phyloP scores from a whole-genome alignment of 352 stramenopile genomes.

The Blastocystis sp. region DNA sequence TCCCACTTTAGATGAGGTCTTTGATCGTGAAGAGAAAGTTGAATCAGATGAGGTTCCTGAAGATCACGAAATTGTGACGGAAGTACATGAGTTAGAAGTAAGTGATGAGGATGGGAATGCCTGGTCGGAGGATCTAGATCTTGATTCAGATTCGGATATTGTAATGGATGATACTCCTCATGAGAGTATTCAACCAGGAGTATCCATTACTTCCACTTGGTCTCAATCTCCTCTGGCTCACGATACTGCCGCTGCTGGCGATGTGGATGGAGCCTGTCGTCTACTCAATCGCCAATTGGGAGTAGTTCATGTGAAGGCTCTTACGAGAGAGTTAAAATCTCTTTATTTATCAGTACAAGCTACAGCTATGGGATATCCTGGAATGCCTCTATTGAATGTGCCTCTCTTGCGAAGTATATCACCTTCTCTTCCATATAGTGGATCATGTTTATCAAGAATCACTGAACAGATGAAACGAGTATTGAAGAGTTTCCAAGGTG shows the following conservation, averaged over 20 bases:
- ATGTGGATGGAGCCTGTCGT: slow-evolving; percentile 91
- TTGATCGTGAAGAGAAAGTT: neutral
- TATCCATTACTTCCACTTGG: slow-evolving; percentile 85
- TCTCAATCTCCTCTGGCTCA: slow-evolving; percentile 90
- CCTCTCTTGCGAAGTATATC: slow-evolving; percentile 83
- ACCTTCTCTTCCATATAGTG: slow-evolving; percentile 80
- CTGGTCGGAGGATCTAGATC: slow-evolving; percentile 78
- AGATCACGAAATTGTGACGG: neutral
- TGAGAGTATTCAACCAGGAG: slow-evolving; percentile 77
- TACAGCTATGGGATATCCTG: slow-evolving; percentile 80
- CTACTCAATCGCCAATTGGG: slow-evolving; percentile 96
- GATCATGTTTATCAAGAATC: slow-evolving; percentile 84
- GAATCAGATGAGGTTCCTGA: neutral
- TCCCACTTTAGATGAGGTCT: neutral
- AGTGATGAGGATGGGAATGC: slow-evolving; percentile 72
- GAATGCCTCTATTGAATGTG: slow-evolving; percentile 76
- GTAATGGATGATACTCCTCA: neutral
- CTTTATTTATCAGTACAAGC: slow-evolving; percentile 71
- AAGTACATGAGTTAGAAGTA: neutral
- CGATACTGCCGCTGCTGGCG: slow-evolving; percentile 92
- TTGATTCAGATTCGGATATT: slow-evolving; percentile 72
- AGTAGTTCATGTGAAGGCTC: slow-evolving; percentile 82
- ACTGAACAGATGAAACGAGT: slow-evolving; percentile 85
- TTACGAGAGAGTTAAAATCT: neutral
- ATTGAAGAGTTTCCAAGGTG: slow-evolving; percentile 91